A percentile compares a stretch with the other conserved stretches of the same genome.
Conservation (phyloP, 352 stramenopile species). For the Pythium insidiosum region DNA sequence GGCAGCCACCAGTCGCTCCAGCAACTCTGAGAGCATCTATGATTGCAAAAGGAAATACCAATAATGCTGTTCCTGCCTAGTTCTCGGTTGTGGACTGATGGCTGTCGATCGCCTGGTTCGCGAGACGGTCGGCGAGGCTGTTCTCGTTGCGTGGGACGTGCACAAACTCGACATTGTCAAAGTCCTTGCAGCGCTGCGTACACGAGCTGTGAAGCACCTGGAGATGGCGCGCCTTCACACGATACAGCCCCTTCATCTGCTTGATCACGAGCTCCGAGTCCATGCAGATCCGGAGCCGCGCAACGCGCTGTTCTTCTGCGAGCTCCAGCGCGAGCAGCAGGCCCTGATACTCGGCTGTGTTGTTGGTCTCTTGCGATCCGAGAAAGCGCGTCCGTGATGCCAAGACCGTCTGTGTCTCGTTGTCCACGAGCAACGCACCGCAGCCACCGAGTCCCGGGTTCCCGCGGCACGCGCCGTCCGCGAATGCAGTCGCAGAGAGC, state of each 20-base stretch:
- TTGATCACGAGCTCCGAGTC: constrained; percentile 76
- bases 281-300: constrained; percentile 48
- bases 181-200: constrained; percentile 17
- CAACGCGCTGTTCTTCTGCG: constrained; percentile 25
- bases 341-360: constrained; percentile 60
- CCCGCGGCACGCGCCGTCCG: constrained; percentile 61
- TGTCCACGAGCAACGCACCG: constrained; percentile 46
- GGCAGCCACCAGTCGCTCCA: background rate
- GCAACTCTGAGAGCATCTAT: too few species aligned
- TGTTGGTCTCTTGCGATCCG: constrained; percentile 62
- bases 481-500: too few species aligned
- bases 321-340: constrained; percentile 53
- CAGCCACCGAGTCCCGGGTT: constrained; percentile 58
- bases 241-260: constrained; percentile 67
- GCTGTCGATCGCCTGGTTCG: constrained; percentile 57
- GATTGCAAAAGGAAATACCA: background rate
- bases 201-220: constrained; percentile 31
- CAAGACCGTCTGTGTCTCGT: constrained; percentile 26
- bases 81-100: too few species aligned
- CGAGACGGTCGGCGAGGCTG: constrained; percentile 41
- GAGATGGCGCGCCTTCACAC: constrained; percentile 57
- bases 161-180: constrained; percentile 35
- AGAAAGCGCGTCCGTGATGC: constrained; percentile 34
- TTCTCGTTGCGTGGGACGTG: constrained; percentile 51
- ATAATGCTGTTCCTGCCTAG: too few species aligned